These are phyloP conservation scores for Pelargonium nanum DNA, from an alignment of 345 rosid species.

Conservation along the genomic window DNA sequence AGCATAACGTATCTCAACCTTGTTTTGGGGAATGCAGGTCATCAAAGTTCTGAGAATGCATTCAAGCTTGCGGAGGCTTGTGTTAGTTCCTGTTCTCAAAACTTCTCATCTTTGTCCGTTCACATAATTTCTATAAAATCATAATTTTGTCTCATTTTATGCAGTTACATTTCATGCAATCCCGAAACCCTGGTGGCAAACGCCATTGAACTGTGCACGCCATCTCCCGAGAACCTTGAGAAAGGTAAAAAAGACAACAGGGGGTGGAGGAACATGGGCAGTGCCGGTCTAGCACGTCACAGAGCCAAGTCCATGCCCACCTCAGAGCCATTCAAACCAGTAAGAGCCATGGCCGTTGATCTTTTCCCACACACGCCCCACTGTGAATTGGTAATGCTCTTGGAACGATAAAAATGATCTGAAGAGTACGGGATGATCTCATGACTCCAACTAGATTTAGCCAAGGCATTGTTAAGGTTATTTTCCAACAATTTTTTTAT, in stretches of 20 bases:
- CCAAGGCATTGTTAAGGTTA: not conserved
- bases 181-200: constrained; percentile 88
- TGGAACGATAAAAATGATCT: constrained; percentile 41
- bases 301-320: constrained; percentile 81
- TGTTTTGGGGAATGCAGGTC: constrained; percentile 35
- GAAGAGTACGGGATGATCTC: not conserved
- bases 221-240: constrained; percentile 50
- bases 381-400: constrained; percentile 92
- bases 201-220: constrained; percentile 89
- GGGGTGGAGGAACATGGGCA: constrained; percentile 64
- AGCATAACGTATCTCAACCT: not conserved
- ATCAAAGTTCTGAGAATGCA: constrained; percentile 75
- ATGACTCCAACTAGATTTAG: not conserved
- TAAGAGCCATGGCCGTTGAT: constrained; percentile 95
- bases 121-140: not conserved
- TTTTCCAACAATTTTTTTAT: too few species aligned
- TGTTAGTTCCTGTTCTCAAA: constrained; percentile 46
- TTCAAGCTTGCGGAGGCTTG: constrained; percentile 54
- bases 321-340: constrained; percentile 81
- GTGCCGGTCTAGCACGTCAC: constrained; percentile 73
- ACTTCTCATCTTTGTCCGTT: not conserved
- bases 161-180: constrained; percentile 90
- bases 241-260: constrained; percentile 56
- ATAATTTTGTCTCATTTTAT: constrained; percentile 3
- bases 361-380: constrained; percentile 92